These are phyloP conservation scores for Nicotiana attenuata DNA, from an alignment of 257 asterid species.

Conservation along the genomic window DNA sequence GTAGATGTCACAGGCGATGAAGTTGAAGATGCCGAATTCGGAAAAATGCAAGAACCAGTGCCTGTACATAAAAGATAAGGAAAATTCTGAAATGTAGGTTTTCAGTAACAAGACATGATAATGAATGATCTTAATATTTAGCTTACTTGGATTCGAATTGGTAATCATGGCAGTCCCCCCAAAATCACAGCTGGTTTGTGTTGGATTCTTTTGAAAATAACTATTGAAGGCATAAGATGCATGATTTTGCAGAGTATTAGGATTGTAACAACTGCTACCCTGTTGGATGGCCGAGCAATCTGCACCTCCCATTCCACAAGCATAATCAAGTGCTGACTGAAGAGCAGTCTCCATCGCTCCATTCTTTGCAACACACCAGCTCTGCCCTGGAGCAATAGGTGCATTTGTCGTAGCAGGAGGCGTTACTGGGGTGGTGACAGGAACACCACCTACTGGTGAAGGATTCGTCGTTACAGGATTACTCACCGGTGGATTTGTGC, in stretches of 20 bases:
- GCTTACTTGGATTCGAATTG: constrained; percentile 72
- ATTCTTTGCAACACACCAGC: constrained; percentile 82
- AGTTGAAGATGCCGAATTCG: constrained; percentile 29
- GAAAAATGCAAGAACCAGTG: constrained; percentile 64
- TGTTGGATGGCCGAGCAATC: constrained; percentile 76
- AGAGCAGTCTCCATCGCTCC: constrained; percentile 45
- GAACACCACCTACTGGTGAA: constrained; percentile 25
- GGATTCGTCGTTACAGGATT: constrained; percentile 38
- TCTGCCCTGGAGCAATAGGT: constrained; percentile 52
- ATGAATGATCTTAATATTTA: neutral
- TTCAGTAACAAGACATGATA: neutral
- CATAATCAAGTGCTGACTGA: constrained; percentile 79
- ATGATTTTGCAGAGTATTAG: constrained; percentile 55
- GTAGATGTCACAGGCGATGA: constrained; percentile 22
- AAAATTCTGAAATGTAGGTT: neutral
- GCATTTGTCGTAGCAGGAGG: constrained; percentile 39
- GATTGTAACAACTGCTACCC: constrained; percentile 63
- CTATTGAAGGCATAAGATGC: constrained; percentile 86
- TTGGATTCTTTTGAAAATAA: constrained; percentile 78
- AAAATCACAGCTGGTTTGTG: constrained; percentile 75
- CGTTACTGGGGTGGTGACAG: constrained; percentile 33
- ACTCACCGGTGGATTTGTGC: constrained; percentile 28
- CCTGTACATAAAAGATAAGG: constrained; percentile 34
- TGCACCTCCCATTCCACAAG: constrained; percentile 76
- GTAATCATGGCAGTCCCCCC: constrained; percentile 77